Evolutionary conservation across 1,284 basidiomycete species (phyloP), one percentile per base, ranked within the genome.

Genomic region (Cutaneotrichosporon daszewskae): DNA sequence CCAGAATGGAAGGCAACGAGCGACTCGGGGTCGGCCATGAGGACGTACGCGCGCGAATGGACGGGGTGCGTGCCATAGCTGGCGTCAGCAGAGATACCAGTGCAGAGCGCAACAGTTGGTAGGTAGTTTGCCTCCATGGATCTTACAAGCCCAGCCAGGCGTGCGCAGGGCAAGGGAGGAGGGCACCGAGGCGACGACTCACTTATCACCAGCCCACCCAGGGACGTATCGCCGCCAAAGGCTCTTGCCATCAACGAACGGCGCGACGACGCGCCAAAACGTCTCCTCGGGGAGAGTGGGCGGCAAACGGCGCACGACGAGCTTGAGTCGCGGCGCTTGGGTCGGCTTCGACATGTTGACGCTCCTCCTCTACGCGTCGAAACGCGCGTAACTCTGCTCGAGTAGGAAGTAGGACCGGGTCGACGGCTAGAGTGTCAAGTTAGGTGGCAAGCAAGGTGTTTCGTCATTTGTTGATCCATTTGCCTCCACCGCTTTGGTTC

Each of bases 181-280:
- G n/a, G n/a, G n/a, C n/a, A n/a, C n/a, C n/a, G 23, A 10, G 23
- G 34, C 32, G 5, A 8, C 29, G 35, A 69, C 79, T 54, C 58
- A 87, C 85, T 80, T 79, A 63, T 84, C 84, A 50, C 78, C 78
- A 45, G 81, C 62, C 69, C 85, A 84, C 5, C 87, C 87, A 12
- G 75, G 75, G 53, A 78, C 77, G 60, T 77, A 88, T 1, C 72
- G 62, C 62, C 79, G 84, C 84, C 83, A 88, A 7, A 72, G 66
- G 25, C 78, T 74, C 2, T 81, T 82, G 28, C 87, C 82, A 6
- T 86, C 82, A 14, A 94, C 82, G 89, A 89, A 97, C 2, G 77
- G 72, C 42, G 82, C 76, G 4, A 94, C 87, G 50, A 85, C 87
- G 57, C 84, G 79, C 94, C 94, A 97, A 70, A 98, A 97, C 39